phyloP scores from a whole-genome alignment of 129 eudicot species.

The Flaveria trinervia region DNA sequence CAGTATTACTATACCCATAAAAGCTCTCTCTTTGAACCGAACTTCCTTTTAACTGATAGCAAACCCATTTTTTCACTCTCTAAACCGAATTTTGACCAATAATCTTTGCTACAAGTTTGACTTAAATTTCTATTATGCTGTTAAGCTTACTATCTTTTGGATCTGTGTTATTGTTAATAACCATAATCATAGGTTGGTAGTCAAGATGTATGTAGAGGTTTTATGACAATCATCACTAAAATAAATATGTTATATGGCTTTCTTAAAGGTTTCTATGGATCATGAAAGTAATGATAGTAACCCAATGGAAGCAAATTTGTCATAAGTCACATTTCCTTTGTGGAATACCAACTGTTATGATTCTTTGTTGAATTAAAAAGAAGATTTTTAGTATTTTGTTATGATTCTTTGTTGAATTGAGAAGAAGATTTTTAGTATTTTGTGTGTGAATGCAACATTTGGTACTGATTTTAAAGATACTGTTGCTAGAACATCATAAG shows the following conservation, averaged over 20 bases:
- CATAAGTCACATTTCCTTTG: neutral
- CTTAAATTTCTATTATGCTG: neutral
- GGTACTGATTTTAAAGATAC: neutral
- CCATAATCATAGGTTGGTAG: neutral
- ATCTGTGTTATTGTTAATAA: too few species aligned
- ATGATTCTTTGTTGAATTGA: neutral
- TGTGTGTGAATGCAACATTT: neutral
- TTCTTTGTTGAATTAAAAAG: too few species aligned
- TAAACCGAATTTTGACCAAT: neutral
- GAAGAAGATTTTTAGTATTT: neutral
- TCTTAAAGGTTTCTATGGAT: neutral
- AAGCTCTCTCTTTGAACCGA: too few species aligned
- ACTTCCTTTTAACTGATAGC: too few species aligned
- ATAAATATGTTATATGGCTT: too few species aligned
- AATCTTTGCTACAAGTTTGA: neutral
- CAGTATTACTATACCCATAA: too few species aligned
- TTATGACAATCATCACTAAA: neutral
- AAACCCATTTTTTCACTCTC: too few species aligned
- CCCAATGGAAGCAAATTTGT: neutral
- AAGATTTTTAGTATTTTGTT: neutral
- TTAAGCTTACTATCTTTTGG: neutral
- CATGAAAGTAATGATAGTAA: neutral
- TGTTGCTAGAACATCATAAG: neutral
- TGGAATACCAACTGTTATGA: neutral
- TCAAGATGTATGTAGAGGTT: neutral